Base-by-base conservation (phyloP, 768 basidiomycete species). In the Panaeolus papilionaceus region DNA sequence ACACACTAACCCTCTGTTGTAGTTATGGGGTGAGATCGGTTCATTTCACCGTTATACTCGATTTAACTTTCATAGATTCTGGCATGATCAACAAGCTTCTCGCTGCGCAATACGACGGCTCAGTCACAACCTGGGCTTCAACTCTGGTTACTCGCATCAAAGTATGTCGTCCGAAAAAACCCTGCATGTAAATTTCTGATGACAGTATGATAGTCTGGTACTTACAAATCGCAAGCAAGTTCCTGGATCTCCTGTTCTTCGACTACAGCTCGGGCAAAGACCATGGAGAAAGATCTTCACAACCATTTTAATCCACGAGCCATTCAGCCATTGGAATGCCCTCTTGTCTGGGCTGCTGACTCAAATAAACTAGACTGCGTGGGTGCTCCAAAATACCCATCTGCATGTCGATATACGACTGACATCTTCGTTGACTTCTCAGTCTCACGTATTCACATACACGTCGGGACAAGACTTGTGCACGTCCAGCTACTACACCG, bases 321-420 rank as follows among this genome's bases (percentile, higher is more conserved):
- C 16, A 77, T 84, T 61, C 79, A 77, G 0, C 82, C 82, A 7
- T 79, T 86, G 38, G 74, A 74, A 16, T 86, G 85, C 70, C 84
- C 85, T 33, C 75, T 85, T 2, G 80, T 82, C 20, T 86, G 84
- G 83, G 84, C 83, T 16, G 66, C 75, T 58, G 84, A 87, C 62
- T 73, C 83, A 6, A 85, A 85, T 66, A 67, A 74, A 6, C 80
- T 81, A 54, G 82, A 82, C 69, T 87, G 84, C 68, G 84, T 82
- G 66, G 66, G 78, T 72, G 2, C 26, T 58, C 11, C 26, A 14
- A 14, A 20, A 23, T 16, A 16, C 2, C 11, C 9, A 58, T 58
- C 26, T 37, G 11, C 3, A 37, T 58, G 14, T 66, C 8, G 23
- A 62, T 66, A 23, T 61, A n/a, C 38, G 26, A 26, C 62, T 68